These are phyloP conservation scores for Lunularia cruciata DNA, from an alignment of 225 moss, liverwort and hornwort genomes.

Conservation along the genomic window DNA sequence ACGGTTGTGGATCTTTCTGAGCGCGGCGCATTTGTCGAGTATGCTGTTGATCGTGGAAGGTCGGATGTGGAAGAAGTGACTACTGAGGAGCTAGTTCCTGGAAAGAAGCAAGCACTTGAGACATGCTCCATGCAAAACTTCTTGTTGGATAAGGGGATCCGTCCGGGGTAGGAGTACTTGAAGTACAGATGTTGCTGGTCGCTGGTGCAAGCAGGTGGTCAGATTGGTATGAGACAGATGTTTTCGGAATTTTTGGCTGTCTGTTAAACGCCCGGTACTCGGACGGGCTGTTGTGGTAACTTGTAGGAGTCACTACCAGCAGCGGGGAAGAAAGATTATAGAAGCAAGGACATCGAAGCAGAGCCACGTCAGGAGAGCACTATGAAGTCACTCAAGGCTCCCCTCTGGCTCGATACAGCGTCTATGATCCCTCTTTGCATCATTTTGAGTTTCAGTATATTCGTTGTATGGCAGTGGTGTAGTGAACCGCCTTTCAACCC, in stretches of 20 bases:
- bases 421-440: constrained; percentile 18
- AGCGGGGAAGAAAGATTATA: neutral
- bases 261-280: too few relatives aligned
- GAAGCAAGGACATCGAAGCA: neutral
- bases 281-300: neutral
- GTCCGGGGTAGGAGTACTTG: neutral
- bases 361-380: neutral
- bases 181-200: neutral
- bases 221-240: neutral
- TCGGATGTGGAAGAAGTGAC: too few relatives aligned
- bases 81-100: too few relatives aligned
- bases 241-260: neutral
- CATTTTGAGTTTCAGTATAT: constrained; percentile 33
- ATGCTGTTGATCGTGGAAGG: neutral
- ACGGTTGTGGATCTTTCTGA: too few relatives aligned
- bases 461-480: constrained; percentile 40
- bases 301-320: neutral
- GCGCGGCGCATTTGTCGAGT: too few relatives aligned
- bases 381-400: constrained; percentile 22
- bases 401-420: constrained; percentile 1
- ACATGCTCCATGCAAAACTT: neutral
- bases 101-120: too few relatives aligned
- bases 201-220: neutral
- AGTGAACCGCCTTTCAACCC: neutral
- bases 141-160: neutral